phyloP scores from a whole-genome alignment of 352 stramenopile genomes.

The Aphanomyces cochlioides region DNA sequence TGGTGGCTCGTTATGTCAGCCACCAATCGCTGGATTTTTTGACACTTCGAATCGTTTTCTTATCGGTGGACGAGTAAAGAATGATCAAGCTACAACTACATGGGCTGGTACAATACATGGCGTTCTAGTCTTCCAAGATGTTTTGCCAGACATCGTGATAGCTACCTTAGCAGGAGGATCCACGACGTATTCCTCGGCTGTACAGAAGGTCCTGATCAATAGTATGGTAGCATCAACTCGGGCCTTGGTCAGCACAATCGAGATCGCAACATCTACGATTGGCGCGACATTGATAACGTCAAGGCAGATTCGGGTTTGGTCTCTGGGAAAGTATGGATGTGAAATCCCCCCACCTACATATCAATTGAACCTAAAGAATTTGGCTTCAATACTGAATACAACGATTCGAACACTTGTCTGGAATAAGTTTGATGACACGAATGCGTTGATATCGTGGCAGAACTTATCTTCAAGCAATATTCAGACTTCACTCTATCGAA shows the following conservation, averaged over 20 bases:
- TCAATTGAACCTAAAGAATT: background rate
- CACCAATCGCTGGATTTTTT: background rate
- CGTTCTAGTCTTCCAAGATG: background rate
- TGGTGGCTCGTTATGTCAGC: background rate
- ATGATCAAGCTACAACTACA: background rate
- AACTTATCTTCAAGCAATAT: background rate
- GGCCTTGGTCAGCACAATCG: conserved; percentile 18
- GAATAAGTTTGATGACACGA: conserved; percentile 22
- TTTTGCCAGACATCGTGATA: conserved; percentile 1
- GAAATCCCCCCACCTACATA: background rate
- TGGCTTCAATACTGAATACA: background rate
- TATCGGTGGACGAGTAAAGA: background rate
- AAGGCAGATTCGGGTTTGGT: background rate
- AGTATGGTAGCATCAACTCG: background rate
- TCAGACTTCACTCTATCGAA: conserved; percentile 8
- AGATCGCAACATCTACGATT: conserved; percentile 1
- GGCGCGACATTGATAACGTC: too few relatives aligned
- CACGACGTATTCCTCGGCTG: too few relatives aligned
- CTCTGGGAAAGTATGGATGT: conserved; percentile 6
- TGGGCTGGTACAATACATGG: background rate
- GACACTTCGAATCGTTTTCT: background rate
- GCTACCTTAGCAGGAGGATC: background rate
- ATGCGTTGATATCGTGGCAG: conserved; percentile 12
- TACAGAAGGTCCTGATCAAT: conserved; percentile 7
- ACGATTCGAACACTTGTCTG: background rate